These are phyloP conservation scores for Orbilia quercus DNA, from an alignment of 2,329 filamentous ascomycete genomes.

Conservation along the genomic window DNA sequence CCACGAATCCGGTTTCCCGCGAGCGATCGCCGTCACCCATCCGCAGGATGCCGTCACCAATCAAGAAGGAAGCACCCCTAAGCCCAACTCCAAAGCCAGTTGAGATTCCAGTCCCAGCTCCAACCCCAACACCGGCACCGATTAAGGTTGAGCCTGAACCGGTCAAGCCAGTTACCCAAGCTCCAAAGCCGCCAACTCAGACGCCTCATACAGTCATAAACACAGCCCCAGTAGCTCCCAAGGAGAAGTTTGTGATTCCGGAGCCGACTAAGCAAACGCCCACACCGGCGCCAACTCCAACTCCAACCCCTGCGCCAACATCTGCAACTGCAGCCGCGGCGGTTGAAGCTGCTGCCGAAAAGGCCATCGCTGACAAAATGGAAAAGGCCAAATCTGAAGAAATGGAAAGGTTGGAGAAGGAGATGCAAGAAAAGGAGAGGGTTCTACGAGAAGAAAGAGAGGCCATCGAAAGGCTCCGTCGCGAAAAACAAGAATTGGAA, in stretches of 20 bases:
- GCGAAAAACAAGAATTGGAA: slow-evolving; percentile 36
- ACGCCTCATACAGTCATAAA: slow-evolving; percentile 8
- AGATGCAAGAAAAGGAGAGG: slow-evolving; percentile 46
- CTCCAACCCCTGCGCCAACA: neutral
- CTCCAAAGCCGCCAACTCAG: slow-evolving; percentile 4
- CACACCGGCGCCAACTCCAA: neutral
- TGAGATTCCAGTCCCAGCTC: slow-evolving; percentile 17
- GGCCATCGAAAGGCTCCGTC: slow-evolving; percentile 47
- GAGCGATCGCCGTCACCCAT: slow-evolving; percentile 41
- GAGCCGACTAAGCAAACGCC: slow-evolving; percentile 32
- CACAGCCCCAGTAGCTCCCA: slow-evolving; percentile 17
- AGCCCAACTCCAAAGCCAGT: slow-evolving; percentile 32
- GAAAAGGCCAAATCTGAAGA: slow-evolving; percentile 43
- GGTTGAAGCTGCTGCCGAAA: slow-evolving; percentile 28
- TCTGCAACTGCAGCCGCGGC: slow-evolving; percentile 1
- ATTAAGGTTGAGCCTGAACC: slow-evolving; percentile 34
- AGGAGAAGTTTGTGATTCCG: slow-evolving; percentile 18
- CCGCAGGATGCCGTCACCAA: slow-evolving; percentile 31
- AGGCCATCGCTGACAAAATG: slow-evolving; percentile 31
- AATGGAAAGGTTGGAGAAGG: slow-evolving; percentile 29
- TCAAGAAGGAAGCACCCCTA: slow-evolving; percentile 42
- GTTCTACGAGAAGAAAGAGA: slow-evolving; percentile 30
- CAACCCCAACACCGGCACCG: slow-evolving; percentile 9
- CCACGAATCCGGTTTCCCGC: slow-evolving; percentile 20
- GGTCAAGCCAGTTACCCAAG: slow-evolving; percentile 6